Evolutionary conservation across 257 asterid species (phyloP), one percentile per base, ranked within the genome.

Genomic region (Jacaranda copaia): DNA sequence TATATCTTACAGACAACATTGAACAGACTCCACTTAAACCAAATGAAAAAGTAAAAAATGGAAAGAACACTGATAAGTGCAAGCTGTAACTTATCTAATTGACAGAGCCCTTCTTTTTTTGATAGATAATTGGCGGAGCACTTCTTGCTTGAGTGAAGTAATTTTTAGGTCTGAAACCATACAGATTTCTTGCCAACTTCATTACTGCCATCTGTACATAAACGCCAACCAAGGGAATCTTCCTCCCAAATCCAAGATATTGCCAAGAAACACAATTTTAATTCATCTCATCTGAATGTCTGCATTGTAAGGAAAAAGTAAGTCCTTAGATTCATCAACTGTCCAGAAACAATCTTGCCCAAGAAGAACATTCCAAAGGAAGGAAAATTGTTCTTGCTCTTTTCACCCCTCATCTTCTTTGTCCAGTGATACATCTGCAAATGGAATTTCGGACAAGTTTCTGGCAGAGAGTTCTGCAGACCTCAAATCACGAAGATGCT

Each of bases 401-500:
- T n/a, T 53, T 10, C 16, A 46, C 5, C 12, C 49, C 14, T 70
- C 20, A 71, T 78, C 73, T 53, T 65, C 55, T 11, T 13, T 5
- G 36, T 3, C 13, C 70, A 64, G n/a, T 5, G 48, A 64, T 72
- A 51, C 79, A 25, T 69, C 66, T 43, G 55, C n/a, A 18, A 20
- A 69, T 32, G 52, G 53, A 75, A 75, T 25, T 2, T 36, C 68
- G 45, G 15, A 46, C 79, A 83, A 73, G 70, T 80, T 81, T 57
- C 68, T 80, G 0, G 64, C 83, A 40, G 87, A 80, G 20, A 78
- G 70, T 36, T 90, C 89, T 0, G 46, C 46, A 5, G 46, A 53
- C 6, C 19, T 53, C 59, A 87, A 75, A 73, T 85, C 92, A 3
- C 88, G 85, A 42, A 91, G 91, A 79, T 89, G 94, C 72, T 84